A percentile compares a stretch with the other conserved stretches of the same genome.
Evolutionary conservation across 495 filamentous ascomycete species (phyloP).

Genomic region (Xylaria intraflava): DNA sequence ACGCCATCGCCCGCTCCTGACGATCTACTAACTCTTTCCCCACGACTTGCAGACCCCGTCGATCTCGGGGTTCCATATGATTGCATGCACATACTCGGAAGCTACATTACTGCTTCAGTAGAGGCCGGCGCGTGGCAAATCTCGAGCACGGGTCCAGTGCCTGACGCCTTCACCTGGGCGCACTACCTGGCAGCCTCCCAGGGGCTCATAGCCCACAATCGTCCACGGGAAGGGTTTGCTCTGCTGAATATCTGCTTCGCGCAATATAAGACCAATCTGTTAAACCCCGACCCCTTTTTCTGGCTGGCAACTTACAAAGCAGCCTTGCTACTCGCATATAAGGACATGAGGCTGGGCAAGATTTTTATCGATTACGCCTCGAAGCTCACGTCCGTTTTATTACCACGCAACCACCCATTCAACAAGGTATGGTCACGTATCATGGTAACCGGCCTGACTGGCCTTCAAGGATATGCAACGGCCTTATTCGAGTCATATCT

Average conservation of each 20-base stretch:
- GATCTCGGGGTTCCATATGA: constrained; percentile 26
- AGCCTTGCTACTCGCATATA: constrained; percentile 18
- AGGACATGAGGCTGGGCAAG: constrained; percentile 10
- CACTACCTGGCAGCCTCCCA: constrained; percentile 24
- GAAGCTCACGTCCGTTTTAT: constrained; percentile 13
- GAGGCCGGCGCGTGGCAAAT: constrained; percentile 24
- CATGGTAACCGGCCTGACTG: constrained; percentile 16
- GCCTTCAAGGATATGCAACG: constrained; percentile 18
- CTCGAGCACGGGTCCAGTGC: constrained; percentile 14
- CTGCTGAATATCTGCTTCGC: constrained; percentile 6
- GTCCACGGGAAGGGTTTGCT: constrained; percentile 1
- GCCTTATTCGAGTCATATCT: constrained; percentile 24
- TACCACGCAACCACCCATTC: constrained; percentile 21
- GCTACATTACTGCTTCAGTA: constrained; percentile 27
- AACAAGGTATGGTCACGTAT: constrained; percentile 24
- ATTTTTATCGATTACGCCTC: constrained; percentile 19
- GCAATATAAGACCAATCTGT: constrained; percentile 7
- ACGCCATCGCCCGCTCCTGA: constrained; percentile 27
- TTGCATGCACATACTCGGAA: constrained; percentile 26
- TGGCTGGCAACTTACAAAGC: constrained; percentile 15
- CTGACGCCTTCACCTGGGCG: constrained; percentile 24
- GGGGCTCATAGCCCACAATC: constrained; percentile 18
- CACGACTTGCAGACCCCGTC: constrained; percentile 20
- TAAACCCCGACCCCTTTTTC: constrained; percentile 10
- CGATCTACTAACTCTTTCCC: constrained; percentile 20